These are phyloP conservation scores for Podila epicladia DNA, from an alignment of 192 early-diverging fungal genomes.

Conservation along the genomic window DNA sequence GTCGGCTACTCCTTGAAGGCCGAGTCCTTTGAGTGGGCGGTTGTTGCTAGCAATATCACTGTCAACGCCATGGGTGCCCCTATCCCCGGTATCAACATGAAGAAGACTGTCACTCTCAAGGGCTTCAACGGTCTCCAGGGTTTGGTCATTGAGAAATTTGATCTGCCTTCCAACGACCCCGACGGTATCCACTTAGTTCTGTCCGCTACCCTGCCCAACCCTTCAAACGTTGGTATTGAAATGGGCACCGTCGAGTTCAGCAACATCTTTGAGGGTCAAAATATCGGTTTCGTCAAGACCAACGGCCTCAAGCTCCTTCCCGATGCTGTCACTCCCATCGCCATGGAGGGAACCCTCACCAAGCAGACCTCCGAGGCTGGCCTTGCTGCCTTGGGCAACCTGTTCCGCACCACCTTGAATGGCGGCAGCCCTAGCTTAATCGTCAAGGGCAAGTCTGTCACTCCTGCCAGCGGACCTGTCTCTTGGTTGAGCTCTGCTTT, in stretches of 20 bases:
- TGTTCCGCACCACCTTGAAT: constrained; percentile 62
- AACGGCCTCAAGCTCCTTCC: constrained; percentile 37
- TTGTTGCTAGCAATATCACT: constrained; percentile 53
- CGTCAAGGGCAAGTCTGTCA: constrained; percentile 61
- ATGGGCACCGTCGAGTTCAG: constrained; percentile 62
- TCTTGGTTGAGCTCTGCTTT: constrained; percentile 64
- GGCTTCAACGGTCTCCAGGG: constrained; percentile 58
- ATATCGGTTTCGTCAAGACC: constrained; percentile 53
- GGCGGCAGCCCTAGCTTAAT: constrained; percentile 58
- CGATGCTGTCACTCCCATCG: constrained; percentile 25
- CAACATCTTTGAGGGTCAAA: constrained; percentile 46
- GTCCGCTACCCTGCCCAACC: constrained; percentile 50
- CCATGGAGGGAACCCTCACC: constrained; percentile 61
- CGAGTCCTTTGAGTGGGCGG: constrained; percentile 59
- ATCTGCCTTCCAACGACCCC: constrained; percentile 63
- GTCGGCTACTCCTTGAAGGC: constrained; percentile 58
- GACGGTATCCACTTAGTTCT: constrained; percentile 43
- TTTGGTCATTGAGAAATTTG: constrained; percentile 51
- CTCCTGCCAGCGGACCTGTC: constrained; percentile 54
- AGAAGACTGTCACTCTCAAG: constrained; percentile 60
- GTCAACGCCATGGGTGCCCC: constrained; percentile 64
- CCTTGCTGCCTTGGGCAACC: constrained; percentile 55
- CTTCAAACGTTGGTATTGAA: constrained; percentile 63
- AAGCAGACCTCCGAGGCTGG: constrained; percentile 56
- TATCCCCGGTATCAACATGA: constrained; percentile 57